Base-by-base conservation (phyloP, 129 eudicot genomes). In the Glebionis coronaria region DNA sequence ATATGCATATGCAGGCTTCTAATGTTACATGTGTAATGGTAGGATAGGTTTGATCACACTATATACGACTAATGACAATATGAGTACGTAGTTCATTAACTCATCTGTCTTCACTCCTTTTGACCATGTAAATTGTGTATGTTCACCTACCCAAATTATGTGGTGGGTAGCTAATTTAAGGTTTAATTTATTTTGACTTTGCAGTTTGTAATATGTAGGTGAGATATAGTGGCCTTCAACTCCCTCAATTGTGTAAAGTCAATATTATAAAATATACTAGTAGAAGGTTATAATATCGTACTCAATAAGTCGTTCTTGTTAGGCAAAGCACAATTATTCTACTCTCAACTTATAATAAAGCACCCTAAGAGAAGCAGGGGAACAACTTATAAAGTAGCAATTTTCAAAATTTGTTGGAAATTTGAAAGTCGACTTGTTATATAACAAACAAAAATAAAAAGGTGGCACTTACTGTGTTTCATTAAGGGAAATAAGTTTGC, bases 141-240 rank as follows among this genome's bases (percentile, higher is more conserved):
- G 67, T 70, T 70, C 31, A 70, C 67, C 67, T 70, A 58, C 75
- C 29, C 14, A 70, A 46, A 13, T 16, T 49, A 27, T 57, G 67
- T 70, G 5, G 9, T 46, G 0, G 52, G n/a, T 40, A 69, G 54
- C 53, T 56, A 23, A 44, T 56, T 44, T 56, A 56, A 69, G 63
- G 40, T 54, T 68, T 13, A 21, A 9, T 21, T 14, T 40, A 54
- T 6, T 55, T 69, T 42, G 25, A 69, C 73, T 69, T 49, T 35
- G 42, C 6, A 35, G 42, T 66, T 51, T 52, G 47, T 35, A 16
- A 18, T 15, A 38, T 10, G 27, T 67, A 52, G 61, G 31, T 20
- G 16, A 52, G 72, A 67, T 29, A 67, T 4, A 13, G 1, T 18
- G 16, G 57, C 57, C 57, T 52, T 52, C 57, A 52, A 52, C n/a